Conservation (phyloP, 305 asterid species). For the Stenogyne calaminthoides region DNA sequence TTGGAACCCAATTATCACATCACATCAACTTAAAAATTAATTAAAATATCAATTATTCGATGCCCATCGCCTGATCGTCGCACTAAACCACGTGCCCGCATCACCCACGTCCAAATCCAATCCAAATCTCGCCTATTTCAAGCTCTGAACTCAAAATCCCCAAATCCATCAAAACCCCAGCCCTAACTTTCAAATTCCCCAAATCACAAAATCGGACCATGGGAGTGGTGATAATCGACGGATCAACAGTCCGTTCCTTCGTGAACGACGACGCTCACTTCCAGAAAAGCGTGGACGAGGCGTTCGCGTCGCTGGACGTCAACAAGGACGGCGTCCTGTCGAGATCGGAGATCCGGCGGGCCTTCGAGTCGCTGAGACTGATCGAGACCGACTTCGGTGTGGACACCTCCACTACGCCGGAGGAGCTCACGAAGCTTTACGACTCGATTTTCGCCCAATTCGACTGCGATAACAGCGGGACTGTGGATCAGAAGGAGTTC, state of each 20-base stretch:
- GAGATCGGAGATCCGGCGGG: slow-evolving; percentile 79
- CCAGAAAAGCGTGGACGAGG: slow-evolving; percentile 57
- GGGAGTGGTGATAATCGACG: slow-evolving; percentile 93
- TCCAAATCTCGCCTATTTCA: neutral
- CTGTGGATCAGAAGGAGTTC: slow-evolving; percentile 70
- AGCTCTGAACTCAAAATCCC: neutral
- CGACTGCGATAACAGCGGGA: slow-evolving; percentile 66
- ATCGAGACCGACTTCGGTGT: slow-evolving; percentile 82
- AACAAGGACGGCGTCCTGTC: slow-evolving; percentile 90
- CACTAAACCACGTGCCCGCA: slow-evolving; percentile 19
- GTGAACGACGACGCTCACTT: slow-evolving; percentile 66
- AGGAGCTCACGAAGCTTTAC: slow-evolving; percentile 76
- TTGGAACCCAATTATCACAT: too few species aligned
- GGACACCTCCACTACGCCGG: slow-evolving; percentile 72
- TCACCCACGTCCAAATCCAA: neutral
- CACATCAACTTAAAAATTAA: too few species aligned
- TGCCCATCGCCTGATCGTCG: neutral
- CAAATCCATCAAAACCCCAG: neutral
- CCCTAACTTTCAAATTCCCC: neutral
- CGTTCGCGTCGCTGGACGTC: slow-evolving; percentile 63
- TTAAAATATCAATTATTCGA: slow-evolving; percentile 9
- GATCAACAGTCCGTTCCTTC: slow-evolving; percentile 72
- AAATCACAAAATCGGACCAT: slow-evolving; percentile 24
- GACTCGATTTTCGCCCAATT: slow-evolving; percentile 80
- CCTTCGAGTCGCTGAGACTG: slow-evolving; percentile 79